Evolutionary conservation across 2,329 filamentous ascomycete genomes (phyloP), one percentile per base, ranked within the genome.

Genomic region (Coleophoma crateriformis): DNA sequence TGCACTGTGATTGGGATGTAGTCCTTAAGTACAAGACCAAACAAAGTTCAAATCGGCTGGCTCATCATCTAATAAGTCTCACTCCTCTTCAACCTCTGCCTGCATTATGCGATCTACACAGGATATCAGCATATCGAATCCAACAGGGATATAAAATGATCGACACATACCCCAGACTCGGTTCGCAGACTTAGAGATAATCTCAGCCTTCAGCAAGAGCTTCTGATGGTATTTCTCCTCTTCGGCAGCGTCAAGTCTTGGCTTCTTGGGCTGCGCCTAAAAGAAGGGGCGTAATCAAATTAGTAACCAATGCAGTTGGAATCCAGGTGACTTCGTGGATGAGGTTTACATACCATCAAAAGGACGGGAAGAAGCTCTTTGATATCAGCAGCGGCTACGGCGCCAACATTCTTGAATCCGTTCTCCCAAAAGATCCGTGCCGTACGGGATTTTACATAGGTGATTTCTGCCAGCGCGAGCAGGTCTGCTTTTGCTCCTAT

Each of bases 341-440:
- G 13, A 40, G 34, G 38, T 12, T 45, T 33, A 55, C 71, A 57
- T 60, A 82, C 82, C 75, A 87, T 84, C 72, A 87, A 78, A 46
- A 91, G 69, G n/a, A 90, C 70, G 7, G 85, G 85, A 2, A 89
- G 71, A 20, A 90, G 70, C 54, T 88, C 85, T 52, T 76, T 76
- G 0, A 82, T 76, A 52, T 86, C 78, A 1, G 86, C 84, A 56
- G 86, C 86, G 4, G 87, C 85, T 44, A 91, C 71, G 3, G 79
- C 74, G 34, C 82, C 81, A 27, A 90, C 70, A 20, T 78, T 84
- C 59, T 80, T 84, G 60, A 86, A 86, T 1, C 87, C 87, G 63
- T 86, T 89, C 50, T 90, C 87, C 74, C 86, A 87, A 53, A 91
- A 85, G 6, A 89, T 73, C 13, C 74, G 77, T 62, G 87, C 87